Evolutionary conservation across 495 filamentous ascomycete species (phyloP), one percentile per base, ranked within the genome.

Genomic region (Astrothelium subdiscretum): DNA sequence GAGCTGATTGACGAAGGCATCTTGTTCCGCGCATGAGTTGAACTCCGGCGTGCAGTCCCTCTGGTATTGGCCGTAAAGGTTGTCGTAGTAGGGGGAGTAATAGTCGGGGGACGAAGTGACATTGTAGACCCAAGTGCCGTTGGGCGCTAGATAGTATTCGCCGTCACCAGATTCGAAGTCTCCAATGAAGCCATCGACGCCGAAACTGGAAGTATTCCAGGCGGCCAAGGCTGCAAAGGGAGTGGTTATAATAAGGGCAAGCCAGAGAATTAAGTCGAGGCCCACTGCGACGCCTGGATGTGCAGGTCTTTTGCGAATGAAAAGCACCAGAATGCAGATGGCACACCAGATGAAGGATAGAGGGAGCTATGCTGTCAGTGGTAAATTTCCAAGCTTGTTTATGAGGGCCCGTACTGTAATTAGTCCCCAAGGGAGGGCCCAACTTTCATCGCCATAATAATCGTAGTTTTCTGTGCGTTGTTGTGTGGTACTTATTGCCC

Each of bases 251-350:
- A 67, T 57, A 24, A 70, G 62, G 2, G 61, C 67, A 4, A 75
- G 67, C 71, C 71, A 71, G 31, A 75, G 65, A 20, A 75, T 27
- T 3, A 74, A 66, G 54, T 75, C 71, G 57, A 72, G 66, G 42
- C 66, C 69, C 5, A 74, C 70, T 12, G 65, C 69, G 1, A 64
- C 69, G 27, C 71, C 70, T 10, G 72, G 72, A 52, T 72, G 68
- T 31, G 74, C 62, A 18, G 66, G 67, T 20, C 60, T 32, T 26
- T 62, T 29, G 57, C 59, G 51, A 38, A 40, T 0, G 32, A 68
- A 35, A 51, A 62, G 63, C 29, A 66, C 61, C 51, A 71, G 20
- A 58, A 66, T 42, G 63, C 65, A 65, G 52, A 65, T 44, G 8
- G 52, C 32, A 24, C 65, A 63, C 68, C 65, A 72, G 48, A 68